These are phyloP conservation scores for Ceriops decandra DNA, from an alignment of 345 rosid genomes.

Conservation along the genomic window DNA sequence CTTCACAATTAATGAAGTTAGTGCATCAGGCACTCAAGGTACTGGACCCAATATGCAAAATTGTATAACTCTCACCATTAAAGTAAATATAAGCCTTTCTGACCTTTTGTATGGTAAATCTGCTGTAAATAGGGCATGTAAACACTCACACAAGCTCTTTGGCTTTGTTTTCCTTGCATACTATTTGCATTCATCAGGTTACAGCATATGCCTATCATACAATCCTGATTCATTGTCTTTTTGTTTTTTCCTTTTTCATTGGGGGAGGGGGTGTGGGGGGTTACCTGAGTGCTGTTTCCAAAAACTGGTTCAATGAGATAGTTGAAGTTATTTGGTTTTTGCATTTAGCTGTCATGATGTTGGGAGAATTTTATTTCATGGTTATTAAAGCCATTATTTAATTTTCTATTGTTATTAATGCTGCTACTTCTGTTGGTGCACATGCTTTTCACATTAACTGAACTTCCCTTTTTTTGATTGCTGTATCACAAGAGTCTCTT, in stretches of 20 bases:
- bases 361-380: too few relatives aligned
- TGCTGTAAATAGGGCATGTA: neutral
- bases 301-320: neutral
- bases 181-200: neutral
- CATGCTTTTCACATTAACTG: neutral
- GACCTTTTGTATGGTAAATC: neutral
- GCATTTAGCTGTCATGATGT: neutral
- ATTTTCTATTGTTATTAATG: neutral
- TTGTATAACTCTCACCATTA: neutral
- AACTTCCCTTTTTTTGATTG: too few relatives aligned
- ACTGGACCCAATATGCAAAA: neutral
- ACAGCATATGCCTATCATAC: neutral
- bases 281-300: neutral
- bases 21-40: conserved; percentile 85
- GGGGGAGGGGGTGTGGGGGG: neutral
- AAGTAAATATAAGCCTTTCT: neutral
- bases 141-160: neutral
- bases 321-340: neutral
- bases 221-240: neutral
- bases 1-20: conserved; percentile 73
- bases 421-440: neutral
- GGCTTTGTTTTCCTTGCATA: neutral
- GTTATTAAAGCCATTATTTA: neutral
- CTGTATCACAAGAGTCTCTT: too few relatives aligned
- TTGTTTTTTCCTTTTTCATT: too few relatives aligned